phyloP scores from a whole-genome alignment of 768 basidiomycete genomes.

The Russula vinacea region DNA sequence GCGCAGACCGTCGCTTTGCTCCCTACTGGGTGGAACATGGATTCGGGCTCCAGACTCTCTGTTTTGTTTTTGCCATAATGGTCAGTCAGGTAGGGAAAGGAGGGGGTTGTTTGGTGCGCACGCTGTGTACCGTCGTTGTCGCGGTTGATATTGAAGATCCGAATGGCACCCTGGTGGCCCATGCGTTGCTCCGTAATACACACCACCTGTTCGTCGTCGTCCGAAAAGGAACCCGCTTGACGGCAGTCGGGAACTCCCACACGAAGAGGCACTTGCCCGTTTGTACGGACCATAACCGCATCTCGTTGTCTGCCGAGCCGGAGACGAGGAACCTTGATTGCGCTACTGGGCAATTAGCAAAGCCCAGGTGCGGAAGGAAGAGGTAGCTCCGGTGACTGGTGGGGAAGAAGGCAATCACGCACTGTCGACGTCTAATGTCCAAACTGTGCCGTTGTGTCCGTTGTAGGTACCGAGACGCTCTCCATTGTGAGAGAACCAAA shows the following conservation, averaged over 20 bases:
- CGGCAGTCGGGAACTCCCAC: conserved; percentile 98
- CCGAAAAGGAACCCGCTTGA: conserved; percentile 95
- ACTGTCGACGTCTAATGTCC: conserved; percentile 98
- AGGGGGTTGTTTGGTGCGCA: conserved; percentile 41
- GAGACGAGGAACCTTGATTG: conserved; percentile 84
- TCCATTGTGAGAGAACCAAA: conserved; percentile 97
- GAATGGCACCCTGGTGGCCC: conserved; percentile 87
- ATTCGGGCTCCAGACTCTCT: conserved; percentile 75
- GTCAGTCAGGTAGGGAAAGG: neutral
- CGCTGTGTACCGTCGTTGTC: conserved; percentile 79
- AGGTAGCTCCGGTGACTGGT: neutral
- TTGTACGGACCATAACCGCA: conserved; percentile 85
- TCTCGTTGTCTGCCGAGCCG: conserved; percentile 90
- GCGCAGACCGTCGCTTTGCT: conserved; percentile 97
- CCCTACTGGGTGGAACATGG: conserved; percentile 84
- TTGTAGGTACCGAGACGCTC: conserved; percentile 96
- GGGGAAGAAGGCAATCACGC: conserved; percentile 35
- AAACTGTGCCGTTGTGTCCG: conserved; percentile 93
- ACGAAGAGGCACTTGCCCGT: conserved; percentile 89
- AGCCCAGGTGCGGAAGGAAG: neutral
- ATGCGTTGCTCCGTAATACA: conserved; percentile 97
- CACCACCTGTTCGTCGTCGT: conserved; percentile 77
- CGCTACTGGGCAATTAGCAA: conserved; percentile 42
- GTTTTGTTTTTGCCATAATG: neutral
- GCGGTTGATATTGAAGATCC: conserved; percentile 83